Conservation (phyloP, 768 basidiomycete species). For the Lentinula detonsa region DNA sequence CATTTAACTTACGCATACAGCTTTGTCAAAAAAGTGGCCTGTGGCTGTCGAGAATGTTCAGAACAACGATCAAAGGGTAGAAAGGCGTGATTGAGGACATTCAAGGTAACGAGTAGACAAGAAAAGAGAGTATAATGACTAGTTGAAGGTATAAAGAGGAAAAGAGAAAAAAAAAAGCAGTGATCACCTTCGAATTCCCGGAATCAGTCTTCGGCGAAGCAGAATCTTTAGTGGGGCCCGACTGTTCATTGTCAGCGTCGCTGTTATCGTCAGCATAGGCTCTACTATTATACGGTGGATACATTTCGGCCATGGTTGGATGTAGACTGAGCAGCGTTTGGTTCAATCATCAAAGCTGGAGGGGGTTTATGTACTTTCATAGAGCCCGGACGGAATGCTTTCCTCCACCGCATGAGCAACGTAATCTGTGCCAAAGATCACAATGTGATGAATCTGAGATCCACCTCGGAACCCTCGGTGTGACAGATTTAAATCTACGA, state of each 20-base stretch:
- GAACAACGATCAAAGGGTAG: neutral
- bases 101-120: neutral
- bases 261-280: neutral
- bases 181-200: slow-evolving; percentile 19
- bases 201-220: slow-evolving; percentile 60
- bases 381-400: slow-evolving; percentile 7
- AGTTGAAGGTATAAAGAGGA: neutral
- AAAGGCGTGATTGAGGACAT: neutral
- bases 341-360: neutral
- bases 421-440: slow-evolving; percentile 9
- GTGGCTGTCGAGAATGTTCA: slow-evolving; percentile 38
- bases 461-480: slow-evolving; percentile 3
- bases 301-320: slow-evolving; percentile 50
- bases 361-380: slow-evolving; percentile 2
- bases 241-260: slow-evolving; percentile 18
- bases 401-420: slow-evolving; percentile 2
- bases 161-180: neutral
- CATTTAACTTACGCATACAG: slow-evolving; percentile 77
- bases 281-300: slow-evolving; percentile 37
- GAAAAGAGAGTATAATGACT: no score
- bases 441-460: slow-evolving; percentile 18
- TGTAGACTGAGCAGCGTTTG: neutral
- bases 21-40: slow-evolving; percentile 96
- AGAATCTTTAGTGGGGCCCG: slow-evolving; percentile 26
- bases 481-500: neutral